Evolutionary conservation across 495 filamentous ascomycete species (phyloP).

Genomic region (Xanthoparmelia taractica): DNA sequence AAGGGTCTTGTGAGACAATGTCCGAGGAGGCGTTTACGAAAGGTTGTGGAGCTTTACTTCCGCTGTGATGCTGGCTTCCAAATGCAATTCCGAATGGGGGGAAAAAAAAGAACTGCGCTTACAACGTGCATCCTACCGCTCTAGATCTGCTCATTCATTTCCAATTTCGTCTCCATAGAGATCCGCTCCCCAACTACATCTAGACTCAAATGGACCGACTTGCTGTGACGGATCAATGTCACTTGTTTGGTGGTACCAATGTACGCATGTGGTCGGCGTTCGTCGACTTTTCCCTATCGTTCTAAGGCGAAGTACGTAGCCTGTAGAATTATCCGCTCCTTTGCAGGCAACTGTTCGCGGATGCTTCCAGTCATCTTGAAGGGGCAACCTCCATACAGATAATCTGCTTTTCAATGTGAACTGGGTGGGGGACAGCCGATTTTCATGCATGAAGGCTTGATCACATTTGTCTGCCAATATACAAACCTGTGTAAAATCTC

Average conservation of each 20-base stretch:
- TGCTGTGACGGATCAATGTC: constrained; percentile 8
- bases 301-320: background rate
- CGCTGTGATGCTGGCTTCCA: background rate
- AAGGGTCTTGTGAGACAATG: background rate
- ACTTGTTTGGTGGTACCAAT: background rate
- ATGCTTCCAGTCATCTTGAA: background rate
- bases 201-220: constrained; percentile 2
- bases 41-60: background rate
- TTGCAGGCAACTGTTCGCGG: background rate
- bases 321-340: background rate
- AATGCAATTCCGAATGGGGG: background rate
- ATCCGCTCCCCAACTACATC: constrained; percentile 3
- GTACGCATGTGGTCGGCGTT: no score
- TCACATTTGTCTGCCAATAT: background rate
- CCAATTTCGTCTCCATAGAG: background rate
- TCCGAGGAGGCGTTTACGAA: background rate
- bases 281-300: background rate
- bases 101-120: background rate
- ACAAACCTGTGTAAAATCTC: background rate
- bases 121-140: background rate
- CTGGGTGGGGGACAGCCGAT: background rate
- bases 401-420: background rate
- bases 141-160: constrained; percentile 7
- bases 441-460: background rate
- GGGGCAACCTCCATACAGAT: background rate